These are phyloP conservation scores for Erodium moschatum DNA, from an alignment of 441 rosid genomes.

Conservation along the genomic window DNA sequence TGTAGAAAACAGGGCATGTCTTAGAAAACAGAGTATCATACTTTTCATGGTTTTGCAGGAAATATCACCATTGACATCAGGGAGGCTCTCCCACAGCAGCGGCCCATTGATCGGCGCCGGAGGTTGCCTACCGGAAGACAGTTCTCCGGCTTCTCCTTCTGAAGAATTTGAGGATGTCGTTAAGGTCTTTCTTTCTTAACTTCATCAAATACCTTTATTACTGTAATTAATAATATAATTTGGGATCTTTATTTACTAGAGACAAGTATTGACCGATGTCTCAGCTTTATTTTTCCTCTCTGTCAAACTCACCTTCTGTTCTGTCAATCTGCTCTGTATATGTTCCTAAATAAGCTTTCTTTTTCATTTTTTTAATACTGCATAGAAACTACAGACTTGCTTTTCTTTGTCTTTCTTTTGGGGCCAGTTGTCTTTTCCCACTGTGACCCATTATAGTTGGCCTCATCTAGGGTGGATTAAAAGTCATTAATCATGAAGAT, in stretches of 20 bases:
- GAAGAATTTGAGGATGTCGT: constrained; percentile 50
- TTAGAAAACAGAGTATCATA: background rate
- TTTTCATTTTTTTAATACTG: background rate
- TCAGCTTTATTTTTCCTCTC: constrained; percentile 21
- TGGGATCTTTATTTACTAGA: constrained; percentile 3
- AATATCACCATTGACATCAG: constrained; percentile 86
- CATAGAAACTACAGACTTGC: constrained; percentile 17
- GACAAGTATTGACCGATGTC: constrained; percentile 21
- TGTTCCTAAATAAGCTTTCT: constrained; percentile 11
- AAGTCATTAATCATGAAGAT: background rate
- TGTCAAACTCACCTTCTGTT: constrained; percentile 5
- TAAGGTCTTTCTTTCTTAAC: constrained; percentile 40
- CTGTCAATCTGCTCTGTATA: constrained; percentile 8
- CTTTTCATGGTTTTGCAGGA: constrained; percentile 59
- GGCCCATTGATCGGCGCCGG: constrained; percentile 33
- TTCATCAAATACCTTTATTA: background rate
- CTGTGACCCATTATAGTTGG: background rate
- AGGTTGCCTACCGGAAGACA: constrained; percentile 49
- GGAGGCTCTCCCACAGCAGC: constrained; percentile 93
- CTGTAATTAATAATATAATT: background rate
- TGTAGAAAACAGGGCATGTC: no score
- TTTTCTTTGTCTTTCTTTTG: background rate
- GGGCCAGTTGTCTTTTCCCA: constrained; percentile 4
- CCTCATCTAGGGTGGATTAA: background rate
- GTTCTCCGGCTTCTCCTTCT: constrained; percentile 91